Conservation (phyloP, 352 stramenopile genomes). For the Achlya hypogyna region DNA sequence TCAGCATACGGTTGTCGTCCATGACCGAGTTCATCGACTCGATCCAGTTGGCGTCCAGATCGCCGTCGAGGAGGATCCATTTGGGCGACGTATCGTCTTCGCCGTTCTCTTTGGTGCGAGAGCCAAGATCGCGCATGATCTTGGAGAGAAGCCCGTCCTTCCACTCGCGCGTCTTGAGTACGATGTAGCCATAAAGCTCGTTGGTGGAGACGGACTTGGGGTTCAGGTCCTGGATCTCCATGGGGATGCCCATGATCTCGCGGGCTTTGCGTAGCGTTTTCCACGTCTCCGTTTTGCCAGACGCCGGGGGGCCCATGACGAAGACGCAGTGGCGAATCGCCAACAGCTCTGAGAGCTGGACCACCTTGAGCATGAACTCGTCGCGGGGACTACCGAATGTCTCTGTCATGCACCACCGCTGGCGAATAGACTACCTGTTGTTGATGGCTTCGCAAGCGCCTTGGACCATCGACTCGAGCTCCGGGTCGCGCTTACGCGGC, state of each 20-base stretch:
- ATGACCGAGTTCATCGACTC: slow-evolving; percentile 97
- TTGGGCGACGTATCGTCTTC: slow-evolving; percentile 90
- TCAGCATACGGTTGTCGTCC: slow-evolving; percentile 96
- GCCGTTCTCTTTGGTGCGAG: slow-evolving; percentile 79
- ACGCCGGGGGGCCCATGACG: slow-evolving; percentile 90
- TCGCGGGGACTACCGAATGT: slow-evolving; percentile 32
- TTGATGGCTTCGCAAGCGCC: slow-evolving; percentile 67
- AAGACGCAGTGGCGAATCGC: slow-evolving; percentile 95
- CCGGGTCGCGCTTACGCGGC: slow-evolving; percentile 85
- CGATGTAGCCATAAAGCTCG: slow-evolving; percentile 95
- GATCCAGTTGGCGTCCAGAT: slow-evolving; percentile 97
- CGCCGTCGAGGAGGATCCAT: slow-evolving; percentile 96
- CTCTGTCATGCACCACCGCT: not conserved
- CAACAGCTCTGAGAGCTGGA: slow-evolving; percentile 92
- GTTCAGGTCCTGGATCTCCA: slow-evolving; percentile 91
- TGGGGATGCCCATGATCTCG: slow-evolving; percentile 78
- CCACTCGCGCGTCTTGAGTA: slow-evolving; percentile 92
- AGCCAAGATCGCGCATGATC: slow-evolving; percentile 93
- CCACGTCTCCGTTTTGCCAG: slow-evolving; percentile 94
- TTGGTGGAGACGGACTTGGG: slow-evolving; percentile 94
- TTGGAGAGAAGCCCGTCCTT: slow-evolving; percentile 92
- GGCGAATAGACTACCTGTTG: slow-evolving; percentile 35
- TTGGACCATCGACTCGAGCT: slow-evolving; percentile 87
- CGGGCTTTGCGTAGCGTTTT: slow-evolving; percentile 87
- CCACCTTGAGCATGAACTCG: slow-evolving; percentile 90